These are phyloP conservation scores for Viola pubescens DNA, from an alignment of 441 rosid genomes.

Conservation along the genomic window DNA sequence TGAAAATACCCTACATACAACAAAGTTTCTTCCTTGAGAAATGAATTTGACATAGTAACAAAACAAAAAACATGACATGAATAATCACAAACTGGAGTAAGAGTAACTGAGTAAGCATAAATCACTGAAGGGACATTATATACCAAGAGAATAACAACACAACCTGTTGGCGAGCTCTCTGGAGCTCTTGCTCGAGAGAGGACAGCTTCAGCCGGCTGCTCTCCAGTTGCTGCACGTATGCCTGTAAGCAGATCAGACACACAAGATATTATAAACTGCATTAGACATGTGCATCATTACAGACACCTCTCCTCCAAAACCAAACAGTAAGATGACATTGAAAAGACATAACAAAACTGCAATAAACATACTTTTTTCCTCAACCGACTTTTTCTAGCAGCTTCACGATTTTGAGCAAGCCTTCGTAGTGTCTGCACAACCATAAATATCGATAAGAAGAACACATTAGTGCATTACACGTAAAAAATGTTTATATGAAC, in stretches of 20 bases:
- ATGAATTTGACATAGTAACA: no score
- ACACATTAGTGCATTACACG: not conserved
- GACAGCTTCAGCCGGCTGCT: constrained; percentile 77
- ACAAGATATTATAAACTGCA: not conserved
- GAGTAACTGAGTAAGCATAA: no score
- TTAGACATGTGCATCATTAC: not conserved
- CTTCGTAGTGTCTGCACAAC: constrained; percentile 48
- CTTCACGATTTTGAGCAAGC: constrained; percentile 89
- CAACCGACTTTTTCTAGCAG: constrained; percentile 72
- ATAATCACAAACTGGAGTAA: no score
- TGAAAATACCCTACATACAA: constrained; percentile 59
- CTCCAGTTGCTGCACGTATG: constrained; percentile 86
- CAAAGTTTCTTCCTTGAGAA: not conserved
- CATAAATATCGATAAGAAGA: not conserved
- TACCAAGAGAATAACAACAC: constrained; percentile 10
- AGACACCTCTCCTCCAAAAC: not conserved
- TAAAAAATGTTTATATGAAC: not conserved
- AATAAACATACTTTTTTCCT: constrained; percentile 49
- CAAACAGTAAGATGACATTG: not conserved
- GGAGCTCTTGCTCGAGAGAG: constrained; percentile 83
- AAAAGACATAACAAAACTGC: constrained; percentile 4
- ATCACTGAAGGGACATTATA: no score
- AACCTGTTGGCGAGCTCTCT: constrained; percentile 90
- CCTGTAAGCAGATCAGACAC: constrained; percentile 28
- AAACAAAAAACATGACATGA: no score